phyloP scores from a whole-genome alignment of 768 basidiomycete genomes.

The Boletellus emodensis region DNA sequence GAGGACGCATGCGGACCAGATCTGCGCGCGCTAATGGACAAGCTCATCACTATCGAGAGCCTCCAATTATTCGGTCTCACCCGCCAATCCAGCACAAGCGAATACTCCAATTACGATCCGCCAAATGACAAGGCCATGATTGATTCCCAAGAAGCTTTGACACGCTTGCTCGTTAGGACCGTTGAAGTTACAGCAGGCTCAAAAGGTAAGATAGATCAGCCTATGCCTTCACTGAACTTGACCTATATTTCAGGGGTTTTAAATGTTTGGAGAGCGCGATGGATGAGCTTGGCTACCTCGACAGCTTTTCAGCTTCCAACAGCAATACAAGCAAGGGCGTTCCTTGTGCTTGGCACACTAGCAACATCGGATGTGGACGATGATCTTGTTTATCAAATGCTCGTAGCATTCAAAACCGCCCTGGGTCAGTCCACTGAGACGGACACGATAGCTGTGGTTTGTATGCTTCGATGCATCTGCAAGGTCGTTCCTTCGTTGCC shows the following conservation, averaged over 20 bases:
- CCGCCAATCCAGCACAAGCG: constrained; percentile 60
- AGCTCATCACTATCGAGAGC: constrained; percentile 51
- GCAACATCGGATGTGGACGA: constrained; percentile 85
- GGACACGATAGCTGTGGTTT: constrained; percentile 69
- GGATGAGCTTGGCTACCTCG: constrained; percentile 87
- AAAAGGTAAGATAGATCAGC: constrained; percentile 47
- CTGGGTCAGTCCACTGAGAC: constrained; percentile 63
- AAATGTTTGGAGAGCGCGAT: constrained; percentile 89
- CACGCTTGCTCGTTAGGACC: constrained; percentile 57
- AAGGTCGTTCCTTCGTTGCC: constrained; percentile 70
- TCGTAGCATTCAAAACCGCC: constrained; percentile 78
- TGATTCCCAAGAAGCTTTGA: constrained; percentile 63
- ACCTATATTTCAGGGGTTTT: constrained; percentile 50
- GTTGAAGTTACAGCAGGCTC: constrained; percentile 64
- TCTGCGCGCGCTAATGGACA: constrained; percentile 59
- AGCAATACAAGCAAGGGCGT: constrained; percentile 83
- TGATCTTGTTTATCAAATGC: constrained; percentile 89
- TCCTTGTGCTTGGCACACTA: constrained; percentile 79
- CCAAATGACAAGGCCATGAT: constrained; percentile 51
- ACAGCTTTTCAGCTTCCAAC: constrained; percentile 89
- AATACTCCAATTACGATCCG: constrained; percentile 58
- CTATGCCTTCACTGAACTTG: not conserved
- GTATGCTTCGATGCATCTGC: constrained; percentile 85
- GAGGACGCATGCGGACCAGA: constrained; percentile 59
- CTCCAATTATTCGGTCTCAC: constrained; percentile 71